A percentile compares a stretch with the other conserved stretches of the same genome.
These are phyloP conservation scores for Colletotrichum sp. DNA, from an alignment of 2,329 filamentous ascomycete species.

Conservation along the genomic window DNA sequence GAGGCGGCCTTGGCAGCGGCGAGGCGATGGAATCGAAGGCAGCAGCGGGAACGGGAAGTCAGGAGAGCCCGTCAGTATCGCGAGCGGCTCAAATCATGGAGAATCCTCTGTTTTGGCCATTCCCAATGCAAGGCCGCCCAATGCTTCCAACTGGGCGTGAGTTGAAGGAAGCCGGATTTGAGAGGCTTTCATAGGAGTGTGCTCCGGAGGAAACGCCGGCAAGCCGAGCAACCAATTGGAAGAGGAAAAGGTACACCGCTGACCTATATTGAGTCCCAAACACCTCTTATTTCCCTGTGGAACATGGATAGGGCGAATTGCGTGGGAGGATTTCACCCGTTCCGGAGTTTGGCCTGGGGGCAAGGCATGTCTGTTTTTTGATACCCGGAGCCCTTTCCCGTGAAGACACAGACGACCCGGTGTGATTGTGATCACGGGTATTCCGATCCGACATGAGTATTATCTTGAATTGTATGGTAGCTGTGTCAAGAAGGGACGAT, in stretches of 20 bases:
- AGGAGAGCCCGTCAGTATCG: slow-evolving; percentile 10
- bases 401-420: not conserved
- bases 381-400: slow-evolving; percentile 12
- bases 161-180: slow-evolving; percentile 59
- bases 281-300: not conserved
- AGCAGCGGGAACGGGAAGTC: not conserved
- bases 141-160: slow-evolving; percentile 53
- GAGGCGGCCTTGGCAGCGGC: slow-evolving; percentile 24
- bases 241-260: not conserved
- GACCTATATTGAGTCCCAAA: not conserved
- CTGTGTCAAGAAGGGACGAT: not conserved
- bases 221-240: not conserved
- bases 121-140: slow-evolving; percentile 64
- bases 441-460: not conserved
- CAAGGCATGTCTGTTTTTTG: slow-evolving; percentile 17
- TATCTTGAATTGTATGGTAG: not conserved
- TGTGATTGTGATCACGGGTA: not conserved
- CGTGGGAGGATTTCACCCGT: not conserved
- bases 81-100: slow-evolving; percentile 44
- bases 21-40: not conserved
- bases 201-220: not conserved
- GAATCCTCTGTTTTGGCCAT: slow-evolving; percentile 66
- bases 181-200: slow-evolving; percentile 33
- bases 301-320: not conserved
- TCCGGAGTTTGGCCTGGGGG: slow-evolving; percentile 11